Evolutionary conservation across 768 basidiomycete species (phyloP), one percentile per base, ranked within the genome.

Genomic region (Leccinum sublutescens): DNA sequence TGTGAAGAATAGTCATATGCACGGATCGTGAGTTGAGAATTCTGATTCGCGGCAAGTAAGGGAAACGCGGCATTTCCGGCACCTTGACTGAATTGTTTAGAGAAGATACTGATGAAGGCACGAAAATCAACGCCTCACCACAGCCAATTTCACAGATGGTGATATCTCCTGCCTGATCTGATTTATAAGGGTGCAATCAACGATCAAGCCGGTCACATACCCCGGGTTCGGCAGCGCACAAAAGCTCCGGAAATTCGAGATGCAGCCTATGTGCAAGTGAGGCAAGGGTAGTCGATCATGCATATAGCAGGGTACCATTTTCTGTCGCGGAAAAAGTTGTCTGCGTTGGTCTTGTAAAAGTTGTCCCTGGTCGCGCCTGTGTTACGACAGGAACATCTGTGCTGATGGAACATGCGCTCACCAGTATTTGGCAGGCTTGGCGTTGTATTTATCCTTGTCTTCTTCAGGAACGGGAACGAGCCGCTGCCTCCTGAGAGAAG

Each of bases 1-100:
- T 91, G 88, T 10, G 80, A 79, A 0, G 96, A 91, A 71, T 95
- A 99, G 74, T 99, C 97, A 66, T 91, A 95, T 0, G 95, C 95
- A 38, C 82, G 81, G 15, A 98, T 75, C 8, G 71, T 71, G 7
- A 98, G 82, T 0, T 82, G 71, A 0, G 92, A 87, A 71, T 99
- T 99, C 65, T 83, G 74, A 68, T 98, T 98, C 33, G 83, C 75
- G n/a, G 84, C 77, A 21, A 97, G 78, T 2, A 99, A 78, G 0
- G 97, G 97, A 67, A 95, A 97, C 1, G 94, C 84, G 6, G 94
- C 88, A 70, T 96, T 97, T n/a, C 97, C 97, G 19, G 93, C 93
- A 45, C 96, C 95, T 92, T 62, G 59, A 56, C 58, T 62, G 12
- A 6, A 29, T 43, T n/a, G 1, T 52, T 63, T 9, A 66, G 54